Conservation (phyloP, 345 rosid genomes). For the Moringa oleifera region DNA sequence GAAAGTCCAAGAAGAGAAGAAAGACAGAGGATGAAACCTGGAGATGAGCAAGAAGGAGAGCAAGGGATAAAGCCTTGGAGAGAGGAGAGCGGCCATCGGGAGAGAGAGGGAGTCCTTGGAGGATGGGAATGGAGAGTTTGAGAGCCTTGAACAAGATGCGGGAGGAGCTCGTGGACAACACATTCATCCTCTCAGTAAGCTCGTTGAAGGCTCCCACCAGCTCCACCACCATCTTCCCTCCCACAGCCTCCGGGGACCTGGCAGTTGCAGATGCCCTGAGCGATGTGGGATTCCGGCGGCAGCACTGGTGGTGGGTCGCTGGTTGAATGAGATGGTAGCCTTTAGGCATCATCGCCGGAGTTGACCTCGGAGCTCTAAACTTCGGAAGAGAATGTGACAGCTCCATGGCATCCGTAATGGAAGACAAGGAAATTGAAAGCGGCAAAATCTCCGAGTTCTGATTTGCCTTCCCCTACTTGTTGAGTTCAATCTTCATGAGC, state of each 20-base stretch:
- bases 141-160: constrained; percentile 69
- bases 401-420: no score
- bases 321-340: no score
- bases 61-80: constrained; percentile 72
- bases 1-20: background rate
- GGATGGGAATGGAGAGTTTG: constrained; percentile 78
- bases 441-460: no score
- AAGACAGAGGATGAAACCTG: constrained; percentile 45
- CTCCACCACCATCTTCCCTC: constrained; percentile 97
- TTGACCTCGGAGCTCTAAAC: no score
- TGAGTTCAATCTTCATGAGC: no score
- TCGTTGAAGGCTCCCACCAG: constrained; percentile 92
- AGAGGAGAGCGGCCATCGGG: constrained; percentile 72
- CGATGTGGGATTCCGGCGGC: background rate
- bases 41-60: constrained; percentile 78
- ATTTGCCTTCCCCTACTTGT: no score
- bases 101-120: constrained; percentile 58
- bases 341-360: no score
- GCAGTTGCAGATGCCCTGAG: constrained; percentile 1
- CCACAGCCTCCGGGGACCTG: constrained; percentile 54
- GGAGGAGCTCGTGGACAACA: constrained; percentile 73
- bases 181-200: constrained; percentile 80
- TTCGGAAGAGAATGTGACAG: no score
- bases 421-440: no score
- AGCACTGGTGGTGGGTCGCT: no score